These are phyloP conservation scores for Didymella sp. DNA, from an alignment of 2,329 filamentous ascomycete genomes.

Conservation along the genomic window DNA sequence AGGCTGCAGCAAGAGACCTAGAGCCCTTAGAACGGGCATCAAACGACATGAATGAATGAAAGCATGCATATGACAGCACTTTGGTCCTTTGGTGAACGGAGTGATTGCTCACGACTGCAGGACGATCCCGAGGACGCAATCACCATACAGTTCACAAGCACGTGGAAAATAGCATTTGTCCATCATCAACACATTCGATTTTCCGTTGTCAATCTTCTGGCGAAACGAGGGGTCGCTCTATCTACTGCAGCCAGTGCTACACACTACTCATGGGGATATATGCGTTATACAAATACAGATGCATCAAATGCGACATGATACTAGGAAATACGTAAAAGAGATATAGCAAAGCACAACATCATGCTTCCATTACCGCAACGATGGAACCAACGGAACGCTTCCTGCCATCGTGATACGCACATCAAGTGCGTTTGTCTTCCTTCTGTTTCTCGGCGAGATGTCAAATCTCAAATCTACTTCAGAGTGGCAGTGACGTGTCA, in stretches of 20 bases:
- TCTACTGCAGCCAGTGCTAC: conserved; percentile 4
- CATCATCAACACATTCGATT: conserved; percentile 1
- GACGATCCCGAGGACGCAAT: too few relatives aligned
- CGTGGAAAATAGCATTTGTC: background rate
- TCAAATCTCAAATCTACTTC: too few relatives aligned
- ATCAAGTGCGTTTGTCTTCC: conserved; percentile 6
- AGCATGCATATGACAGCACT: conserved; percentile 8
- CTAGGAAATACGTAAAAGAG: conserved; percentile 5
- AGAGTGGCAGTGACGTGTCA: background rate
- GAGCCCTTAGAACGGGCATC: conserved; percentile 8
- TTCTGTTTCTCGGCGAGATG: background rate
- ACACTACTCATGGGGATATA: conserved; percentile 17
- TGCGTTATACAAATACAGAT: conserved; percentile 18
- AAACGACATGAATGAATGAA: conserved; percentile 22
- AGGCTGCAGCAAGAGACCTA: background rate
- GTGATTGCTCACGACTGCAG: too few relatives aligned
- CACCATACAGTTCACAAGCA: background rate
- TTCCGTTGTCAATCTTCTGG: background rate
- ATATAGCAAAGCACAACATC: background rate
- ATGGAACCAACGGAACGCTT: conserved; percentile 46
- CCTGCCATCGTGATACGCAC: conserved; percentile 37
- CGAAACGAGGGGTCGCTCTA: conserved; percentile 10
- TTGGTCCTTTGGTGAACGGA: too few relatives aligned
- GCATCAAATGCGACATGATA: conserved; percentile 3
- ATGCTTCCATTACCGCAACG: conserved; percentile 11